A percentile compares a stretch with the other conserved stretches of the same genome.
These are phyloP conservation scores for Hypoxylon lienhwacheense DNA, from an alignment of 495 filamentous ascomycete genomes.

Conservation along the genomic window DNA sequence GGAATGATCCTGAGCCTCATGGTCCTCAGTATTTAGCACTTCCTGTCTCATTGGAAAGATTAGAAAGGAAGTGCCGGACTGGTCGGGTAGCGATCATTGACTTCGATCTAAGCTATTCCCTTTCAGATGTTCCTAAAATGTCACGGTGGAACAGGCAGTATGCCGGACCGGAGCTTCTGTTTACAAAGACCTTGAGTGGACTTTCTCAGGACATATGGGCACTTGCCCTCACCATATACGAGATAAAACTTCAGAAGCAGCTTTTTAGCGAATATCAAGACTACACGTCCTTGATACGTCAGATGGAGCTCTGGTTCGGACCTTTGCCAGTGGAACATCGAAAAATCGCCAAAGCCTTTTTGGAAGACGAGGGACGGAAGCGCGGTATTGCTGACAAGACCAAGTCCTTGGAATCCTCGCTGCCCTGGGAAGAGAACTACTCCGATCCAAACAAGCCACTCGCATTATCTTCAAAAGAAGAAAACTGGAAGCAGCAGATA, in stretches of 20 bases:
- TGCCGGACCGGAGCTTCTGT: conserved; percentile 30
- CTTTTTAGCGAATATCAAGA: conserved; percentile 15
- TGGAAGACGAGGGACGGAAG: neutral
- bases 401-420: neutral
- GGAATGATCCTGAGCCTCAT: conserved; percentile 2
- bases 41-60: conserved; percentile 6
- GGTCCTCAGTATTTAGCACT: neutral
- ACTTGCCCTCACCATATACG: conserved; percentile 26
- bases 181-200: conserved; percentile 16
- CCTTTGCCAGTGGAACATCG: conserved; percentile 28
- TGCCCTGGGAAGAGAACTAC: neutral
- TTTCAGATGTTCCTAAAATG: neutral
- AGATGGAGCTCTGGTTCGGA: conserved; percentile 30
- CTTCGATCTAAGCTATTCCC: conserved; percentile 27
- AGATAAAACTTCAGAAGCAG: conserved; percentile 9
- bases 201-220: conserved; percentile 34
- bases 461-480: conserved; percentile 8
- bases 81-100: conserved; percentile 31
- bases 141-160: conserved; percentile 21
- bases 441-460: neutral
- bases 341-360: neutral
- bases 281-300: conserved; percentile 4
- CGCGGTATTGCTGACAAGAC: neutral
- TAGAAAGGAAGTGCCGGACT: conserved; percentile 12
- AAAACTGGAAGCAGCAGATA: neutral